phyloP scores from a whole-genome alignment of 768 basidiomycete species.

The Suillus subluteus region DNA sequence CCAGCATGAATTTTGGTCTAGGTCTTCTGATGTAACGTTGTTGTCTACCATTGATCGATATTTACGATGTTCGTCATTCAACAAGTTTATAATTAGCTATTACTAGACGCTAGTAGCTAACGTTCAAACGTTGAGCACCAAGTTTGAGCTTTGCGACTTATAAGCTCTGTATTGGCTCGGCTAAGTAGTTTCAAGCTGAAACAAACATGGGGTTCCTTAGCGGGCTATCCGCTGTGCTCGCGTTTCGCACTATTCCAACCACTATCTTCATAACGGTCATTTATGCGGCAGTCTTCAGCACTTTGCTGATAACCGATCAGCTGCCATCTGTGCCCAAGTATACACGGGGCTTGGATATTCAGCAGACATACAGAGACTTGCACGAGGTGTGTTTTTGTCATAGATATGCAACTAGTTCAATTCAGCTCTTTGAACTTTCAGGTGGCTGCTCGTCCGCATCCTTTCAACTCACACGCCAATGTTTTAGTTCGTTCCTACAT shows the following conservation, averaged over 20 bases:
- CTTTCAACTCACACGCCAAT: slow-evolving; percentile 80
- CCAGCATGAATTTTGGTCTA: background rate
- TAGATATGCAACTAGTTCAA: background rate
- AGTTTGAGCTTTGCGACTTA: background rate
- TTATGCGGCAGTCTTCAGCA: slow-evolving; percentile 50
- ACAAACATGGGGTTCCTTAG: slow-evolving; percentile 29
- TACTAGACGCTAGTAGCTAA: background rate
- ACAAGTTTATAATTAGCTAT: background rate
- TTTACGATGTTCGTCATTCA: background rate
- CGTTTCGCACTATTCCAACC: slow-evolving; percentile 46
- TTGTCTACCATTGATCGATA: background rate
- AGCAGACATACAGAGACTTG: slow-evolving; percentile 61
- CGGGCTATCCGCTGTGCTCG: slow-evolving; percentile 29
- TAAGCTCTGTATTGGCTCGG: background rate
- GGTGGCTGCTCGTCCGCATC: slow-evolving; percentile 74
- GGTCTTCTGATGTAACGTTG: background rate
- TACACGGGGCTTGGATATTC: slow-evolving; percentile 49
- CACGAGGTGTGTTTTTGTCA: slow-evolving; percentile 44
- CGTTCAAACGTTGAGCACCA: background rate
- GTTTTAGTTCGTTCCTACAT: slow-evolving; percentile 66
- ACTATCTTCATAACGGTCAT: slow-evolving; percentile 50
- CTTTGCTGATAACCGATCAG: slow-evolving; percentile 52
- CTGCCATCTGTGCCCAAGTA: slow-evolving; percentile 48
- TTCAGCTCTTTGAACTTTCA: slow-evolving; percentile 26
- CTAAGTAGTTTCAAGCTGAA: background rate